Evolutionary conservation across 495 filamentous ascomycete genomes (phyloP).

Genomic region (Tetracladium marchalianum): DNA sequence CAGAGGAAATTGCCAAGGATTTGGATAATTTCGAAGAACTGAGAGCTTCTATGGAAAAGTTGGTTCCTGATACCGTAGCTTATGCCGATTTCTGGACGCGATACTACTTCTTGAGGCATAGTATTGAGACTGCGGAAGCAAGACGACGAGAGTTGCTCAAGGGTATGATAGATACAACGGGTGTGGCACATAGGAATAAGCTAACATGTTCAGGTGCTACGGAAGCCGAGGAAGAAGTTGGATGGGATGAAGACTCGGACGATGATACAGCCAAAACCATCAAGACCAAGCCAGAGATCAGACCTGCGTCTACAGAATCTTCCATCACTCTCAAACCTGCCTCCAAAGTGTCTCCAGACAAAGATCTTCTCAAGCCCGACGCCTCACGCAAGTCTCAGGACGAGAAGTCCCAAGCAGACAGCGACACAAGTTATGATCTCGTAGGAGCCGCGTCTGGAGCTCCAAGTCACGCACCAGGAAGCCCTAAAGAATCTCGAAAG

Average conservation of each 20-base stretch:
- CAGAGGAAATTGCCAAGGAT: slow-evolving; percentile 72
- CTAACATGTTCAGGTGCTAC: slow-evolving; percentile 37
- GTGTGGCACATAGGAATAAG: neutral
- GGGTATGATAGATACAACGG: slow-evolving; percentile 42
- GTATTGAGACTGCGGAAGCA: slow-evolving; percentile 92
- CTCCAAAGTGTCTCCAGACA: slow-evolving; percentile 20
- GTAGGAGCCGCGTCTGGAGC: slow-evolving; percentile 67
- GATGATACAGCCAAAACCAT: slow-evolving; percentile 30
- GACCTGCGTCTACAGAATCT: slow-evolving; percentile 35
- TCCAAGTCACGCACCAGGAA: slow-evolving; percentile 65
- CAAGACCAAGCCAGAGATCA: slow-evolving; percentile 18
- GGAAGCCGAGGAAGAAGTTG: slow-evolving; percentile 65
- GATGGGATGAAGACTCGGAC: slow-evolving; percentile 76
- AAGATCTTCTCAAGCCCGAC: slow-evolving; percentile 38
- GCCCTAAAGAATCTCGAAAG: slow-evolving; percentile 57
- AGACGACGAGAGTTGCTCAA: slow-evolving; percentile 84
- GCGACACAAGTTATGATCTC: slow-evolving; percentile 88
- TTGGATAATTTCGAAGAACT: slow-evolving; percentile 84
- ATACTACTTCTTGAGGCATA: slow-evolving; percentile 91
- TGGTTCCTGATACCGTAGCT: slow-evolving; percentile 81
- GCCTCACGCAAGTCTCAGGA: slow-evolving; percentile 77
- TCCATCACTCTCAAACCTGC: slow-evolving; percentile 43
- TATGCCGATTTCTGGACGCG: slow-evolving; percentile 89
- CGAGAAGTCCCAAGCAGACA: slow-evolving; percentile 73
- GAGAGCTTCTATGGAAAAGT: slow-evolving; percentile 84